phyloP scores from a whole-genome alignment of 2,329 filamentous ascomycete species.

The Xylariaceae sp. region DNA sequence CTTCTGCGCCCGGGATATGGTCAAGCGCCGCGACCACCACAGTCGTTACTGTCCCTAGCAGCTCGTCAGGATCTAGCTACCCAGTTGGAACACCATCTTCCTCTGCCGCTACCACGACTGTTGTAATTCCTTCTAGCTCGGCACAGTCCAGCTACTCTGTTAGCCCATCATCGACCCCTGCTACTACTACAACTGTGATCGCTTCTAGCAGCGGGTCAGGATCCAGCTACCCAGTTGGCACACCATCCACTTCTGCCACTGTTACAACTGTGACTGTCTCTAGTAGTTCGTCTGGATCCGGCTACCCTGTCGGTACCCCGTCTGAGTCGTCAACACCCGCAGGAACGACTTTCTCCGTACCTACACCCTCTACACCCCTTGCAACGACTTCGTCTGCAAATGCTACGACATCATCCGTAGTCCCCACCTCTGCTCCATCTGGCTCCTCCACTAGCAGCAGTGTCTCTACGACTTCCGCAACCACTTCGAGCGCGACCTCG shows the following conservation, averaged over 20 bases:
- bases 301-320: too few relatives aligned
- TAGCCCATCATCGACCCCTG: neutral
- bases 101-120: neutral
- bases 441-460: neutral
- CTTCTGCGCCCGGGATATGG: too few relatives aligned
- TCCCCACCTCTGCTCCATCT: neutral
- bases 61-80: neutral
- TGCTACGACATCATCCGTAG: neutral
- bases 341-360: too few relatives aligned
- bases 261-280: too few relatives aligned
- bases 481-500: neutral
- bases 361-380: too few relatives aligned
- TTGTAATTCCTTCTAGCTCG: neutral
- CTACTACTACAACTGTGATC: conserved; percentile 3
- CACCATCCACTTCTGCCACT: too few relatives aligned
- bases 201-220: neutral
- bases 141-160: neutral
- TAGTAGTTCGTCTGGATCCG: too few relatives aligned
- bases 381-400: too few relatives aligned
- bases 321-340: too few relatives aligned
- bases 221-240: too few relatives aligned
- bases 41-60: neutral
- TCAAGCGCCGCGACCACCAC: too few relatives aligned
- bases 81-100: neutral
- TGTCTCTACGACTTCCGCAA: neutral